These are phyloP conservation scores for Aspergillus glaucus DNA, from an alignment of 2,329 filamentous ascomycete species.

Conservation along the genomic window DNA sequence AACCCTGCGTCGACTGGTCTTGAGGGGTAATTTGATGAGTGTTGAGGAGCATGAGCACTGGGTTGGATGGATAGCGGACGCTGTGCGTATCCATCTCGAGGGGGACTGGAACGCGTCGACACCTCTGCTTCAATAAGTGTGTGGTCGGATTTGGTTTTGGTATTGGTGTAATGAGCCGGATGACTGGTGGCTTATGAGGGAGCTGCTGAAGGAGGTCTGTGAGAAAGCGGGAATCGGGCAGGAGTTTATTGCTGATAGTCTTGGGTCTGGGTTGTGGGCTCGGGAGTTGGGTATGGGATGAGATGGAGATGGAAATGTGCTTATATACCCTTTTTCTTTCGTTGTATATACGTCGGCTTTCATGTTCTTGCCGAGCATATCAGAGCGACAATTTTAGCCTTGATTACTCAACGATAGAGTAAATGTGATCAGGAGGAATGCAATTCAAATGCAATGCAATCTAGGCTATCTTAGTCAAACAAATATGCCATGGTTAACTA, in stretches of 20 bases:
- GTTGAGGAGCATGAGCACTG: neutral
- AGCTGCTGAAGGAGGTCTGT: neutral
- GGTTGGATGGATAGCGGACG: neutral
- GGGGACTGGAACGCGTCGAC: neutral
- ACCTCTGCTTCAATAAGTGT: neutral
- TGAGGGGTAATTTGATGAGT: neutral
- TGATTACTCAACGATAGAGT: too few relatives aligned
- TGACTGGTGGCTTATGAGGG: neutral
- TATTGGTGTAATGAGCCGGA: neutral
- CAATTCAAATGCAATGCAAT: too few relatives aligned
- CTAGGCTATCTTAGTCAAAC: too few relatives aligned
- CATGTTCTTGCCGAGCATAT: too few relatives aligned
- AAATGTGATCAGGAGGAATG: too few relatives aligned
- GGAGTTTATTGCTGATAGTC: neutral
- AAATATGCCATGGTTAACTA: too few relatives aligned
- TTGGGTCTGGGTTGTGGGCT: neutral
- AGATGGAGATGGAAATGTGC: too few relatives aligned
- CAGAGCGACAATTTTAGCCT: too few relatives aligned
- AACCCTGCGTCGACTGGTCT: neutral
- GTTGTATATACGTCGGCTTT: too few relatives aligned
- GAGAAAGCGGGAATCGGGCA: neutral
- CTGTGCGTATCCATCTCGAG: neutral
- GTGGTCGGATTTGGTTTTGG: neutral
- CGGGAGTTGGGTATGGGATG: too few relatives aligned
- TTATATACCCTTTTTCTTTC: too few relatives aligned